Conservation (phyloP, 1,284 basidiomycete species). For the Dichomitus squalens region DNA sequence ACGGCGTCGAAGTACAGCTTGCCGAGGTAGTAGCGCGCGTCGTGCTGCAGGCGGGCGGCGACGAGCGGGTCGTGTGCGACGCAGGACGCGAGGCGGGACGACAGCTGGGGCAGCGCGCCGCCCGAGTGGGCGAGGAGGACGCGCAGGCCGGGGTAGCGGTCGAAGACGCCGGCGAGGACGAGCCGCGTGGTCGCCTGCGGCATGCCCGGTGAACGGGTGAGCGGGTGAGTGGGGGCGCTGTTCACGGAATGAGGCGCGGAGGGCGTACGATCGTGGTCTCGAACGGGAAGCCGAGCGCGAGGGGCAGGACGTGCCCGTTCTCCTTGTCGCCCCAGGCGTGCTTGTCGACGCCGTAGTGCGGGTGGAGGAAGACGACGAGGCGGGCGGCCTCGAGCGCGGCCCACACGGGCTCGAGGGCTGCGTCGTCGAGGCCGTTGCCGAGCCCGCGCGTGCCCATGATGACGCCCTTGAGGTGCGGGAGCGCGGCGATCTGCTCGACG, state of each 20-base stretch:
- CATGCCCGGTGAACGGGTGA: neutral
- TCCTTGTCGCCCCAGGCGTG: constrained; percentile 71
- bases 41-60: constrained; percentile 71
- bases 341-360: constrained; percentile 76
- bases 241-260: neutral
- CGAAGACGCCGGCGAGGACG: constrained; percentile 79
- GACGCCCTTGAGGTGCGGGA: constrained; percentile 74
- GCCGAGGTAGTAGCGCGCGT: constrained; percentile 83
- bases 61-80: constrained; percentile 83
- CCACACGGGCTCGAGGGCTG: constrained; percentile 77
- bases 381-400: constrained; percentile 65
- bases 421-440: constrained; percentile 81
- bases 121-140: constrained; percentile 86
- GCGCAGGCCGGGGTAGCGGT: constrained; percentile 73
- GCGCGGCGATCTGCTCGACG: constrained; percentile 63
- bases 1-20: constrained; percentile 83
- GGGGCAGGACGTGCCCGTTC: constrained; percentile 84
- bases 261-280: constrained; percentile 81
- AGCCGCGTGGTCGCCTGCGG: constrained; percentile 74
- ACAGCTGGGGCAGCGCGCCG: constrained; percentile 78
- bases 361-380: constrained; percentile 80
- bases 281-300: constrained; percentile 87
- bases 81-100: constrained; percentile 81
- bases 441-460: constrained; percentile 82
- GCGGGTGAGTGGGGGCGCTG: too few relatives aligned